phyloP scores from a whole-genome alignment of 1,284 basidiomycete species.

The Rhodofomes roseus region DNA sequence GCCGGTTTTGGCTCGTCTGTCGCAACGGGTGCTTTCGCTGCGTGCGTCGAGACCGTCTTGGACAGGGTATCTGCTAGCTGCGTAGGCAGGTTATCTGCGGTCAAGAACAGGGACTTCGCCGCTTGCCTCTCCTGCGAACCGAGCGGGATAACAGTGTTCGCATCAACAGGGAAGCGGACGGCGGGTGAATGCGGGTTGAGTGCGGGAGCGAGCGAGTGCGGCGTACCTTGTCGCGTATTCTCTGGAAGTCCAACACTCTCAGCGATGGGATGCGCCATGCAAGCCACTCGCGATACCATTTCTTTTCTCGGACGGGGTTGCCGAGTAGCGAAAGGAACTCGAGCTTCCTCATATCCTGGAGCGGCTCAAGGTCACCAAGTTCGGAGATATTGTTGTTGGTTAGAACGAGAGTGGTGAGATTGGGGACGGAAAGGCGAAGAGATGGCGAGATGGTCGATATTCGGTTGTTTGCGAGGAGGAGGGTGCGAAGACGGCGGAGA shows the following conservation, averaged over 20 bases:
- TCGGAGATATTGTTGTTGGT: constrained; percentile 75
- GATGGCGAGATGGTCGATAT: constrained; percentile 80
- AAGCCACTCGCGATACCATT: constrained; percentile 97
- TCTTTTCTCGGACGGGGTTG: constrained; percentile 90
- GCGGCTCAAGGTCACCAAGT: constrained; percentile 82
- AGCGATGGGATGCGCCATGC: constrained; percentile 79
- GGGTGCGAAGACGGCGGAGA: constrained; percentile 73
- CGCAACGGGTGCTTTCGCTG: constrained; percentile 54
- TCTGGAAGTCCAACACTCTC: constrained; percentile 94
- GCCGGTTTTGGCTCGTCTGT: constrained; percentile 69
- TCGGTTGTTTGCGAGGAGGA: constrained; percentile 87
- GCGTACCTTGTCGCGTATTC: constrained; percentile 92
- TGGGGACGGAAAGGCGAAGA: constrained; percentile 79
- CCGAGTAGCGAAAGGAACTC: constrained; percentile 83
- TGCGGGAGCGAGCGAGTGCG: constrained; percentile 12
- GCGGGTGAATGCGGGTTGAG: neutral
- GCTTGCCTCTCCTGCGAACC: constrained; percentile 66
- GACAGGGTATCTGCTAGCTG: constrained; percentile 79
- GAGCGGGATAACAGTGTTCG: neutral
- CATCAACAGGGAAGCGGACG: neutral
- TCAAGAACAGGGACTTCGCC: constrained; percentile 75
- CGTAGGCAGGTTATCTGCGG: constrained; percentile 71
- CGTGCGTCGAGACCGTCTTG: constrained; percentile 64
- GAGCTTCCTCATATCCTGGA: constrained; percentile 76
- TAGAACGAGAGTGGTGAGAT: constrained; percentile 72